Conservation (phyloP, 2,329 filamentous ascomycete species). For the Fusarium nematophilum region DNA sequence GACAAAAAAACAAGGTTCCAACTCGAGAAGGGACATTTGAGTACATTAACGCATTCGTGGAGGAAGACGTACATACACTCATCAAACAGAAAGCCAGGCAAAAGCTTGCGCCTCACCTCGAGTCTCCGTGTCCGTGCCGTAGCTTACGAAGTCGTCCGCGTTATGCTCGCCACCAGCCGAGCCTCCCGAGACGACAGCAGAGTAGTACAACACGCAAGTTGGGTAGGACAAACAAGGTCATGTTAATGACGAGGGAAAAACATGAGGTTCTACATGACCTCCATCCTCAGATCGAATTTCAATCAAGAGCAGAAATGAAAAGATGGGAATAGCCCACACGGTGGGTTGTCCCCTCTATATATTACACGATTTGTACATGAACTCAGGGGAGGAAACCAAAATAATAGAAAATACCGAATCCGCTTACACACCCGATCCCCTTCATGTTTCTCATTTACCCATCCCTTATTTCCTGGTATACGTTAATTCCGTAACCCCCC, state of each 20-base stretch:
- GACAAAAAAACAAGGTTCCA: slow-evolving; percentile 13
- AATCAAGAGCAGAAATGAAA: neutral
- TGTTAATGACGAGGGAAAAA: no score
- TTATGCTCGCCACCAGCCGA: slow-evolving; percentile 28
- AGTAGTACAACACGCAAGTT: no score
- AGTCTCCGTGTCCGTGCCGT: no score
- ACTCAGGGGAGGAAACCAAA: slow-evolving; percentile 13
- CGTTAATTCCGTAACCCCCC: slow-evolving; percentile 6
- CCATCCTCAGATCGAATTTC: neutral
- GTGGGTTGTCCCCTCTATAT: slow-evolving; percentile 28
- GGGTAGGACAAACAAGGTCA: no score
- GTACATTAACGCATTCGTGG: slow-evolving; percentile 32
- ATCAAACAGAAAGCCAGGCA: neutral
- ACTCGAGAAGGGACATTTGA: slow-evolving; percentile 9
- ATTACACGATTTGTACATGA: slow-evolving; percentile 36
- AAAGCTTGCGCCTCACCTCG: no score
- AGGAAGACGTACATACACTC: slow-evolving; percentile 24
- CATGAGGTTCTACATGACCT: no score
- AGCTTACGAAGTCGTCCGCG: no score
- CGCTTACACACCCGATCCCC: slow-evolving; percentile 4
- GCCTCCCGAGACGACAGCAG: slow-evolving; percentile 11
- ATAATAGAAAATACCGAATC: neutral
- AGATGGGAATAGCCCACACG: neutral
- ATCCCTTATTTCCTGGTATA: slow-evolving; percentile 17
- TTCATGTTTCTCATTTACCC: slow-evolving; percentile 24